Base-by-base conservation (phyloP, 2,329 filamentous ascomycete species). In the Clonostachys chloroleuca region DNA sequence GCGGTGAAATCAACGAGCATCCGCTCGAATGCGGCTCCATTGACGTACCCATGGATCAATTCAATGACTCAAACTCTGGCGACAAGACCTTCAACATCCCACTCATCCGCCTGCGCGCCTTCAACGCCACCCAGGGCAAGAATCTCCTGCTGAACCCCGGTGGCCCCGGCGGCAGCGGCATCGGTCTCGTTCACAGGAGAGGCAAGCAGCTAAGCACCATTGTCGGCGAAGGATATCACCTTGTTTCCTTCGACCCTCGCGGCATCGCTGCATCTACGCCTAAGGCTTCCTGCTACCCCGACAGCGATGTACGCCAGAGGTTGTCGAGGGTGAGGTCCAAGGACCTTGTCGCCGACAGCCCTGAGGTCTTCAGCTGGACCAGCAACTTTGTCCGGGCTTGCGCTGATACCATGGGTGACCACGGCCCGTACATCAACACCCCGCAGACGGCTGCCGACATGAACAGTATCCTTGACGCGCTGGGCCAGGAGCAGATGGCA, bases 401-500 rank as follows among this genome's bases (percentile, higher is more conserved):
- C 20, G 43, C 50, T 53, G 72, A 77, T 10, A 72, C 59, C 2
- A 70, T 69, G 63, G 72, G 70, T 1, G 69, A 73, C 43, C 57
- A 74, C 49, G 69, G 65, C 4, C 52, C 51, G 9, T 74, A 75
- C 50, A 58, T 75, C 49, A 75, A 76, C 48, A 77, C 74, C 0
- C 73, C 72, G 0, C 73, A 76, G 54, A 73, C 71, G 1, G 74
- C 72, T 12, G 70, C 73, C 34, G 74, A 78, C 49, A 76, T 77
- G 72, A 75, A 78, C 34, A 78, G 83, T 51, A 82, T 82, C 55
- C 83, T 83, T 42, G 80, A 82, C 45, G 74, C 80, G 17, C 72
- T 96, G 44, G 77, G 84, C 52, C 73, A 82, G 52, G 83, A 64
- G 42, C 51, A 59, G 2, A 58, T 68, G 55, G 50, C 59, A 7